Percentiles rank a stretch among this genome's conserved stretches.
Conservation (phyloP, 2,329 filamentous ascomycete genomes). For the Cladobotryum protrusum region DNA sequence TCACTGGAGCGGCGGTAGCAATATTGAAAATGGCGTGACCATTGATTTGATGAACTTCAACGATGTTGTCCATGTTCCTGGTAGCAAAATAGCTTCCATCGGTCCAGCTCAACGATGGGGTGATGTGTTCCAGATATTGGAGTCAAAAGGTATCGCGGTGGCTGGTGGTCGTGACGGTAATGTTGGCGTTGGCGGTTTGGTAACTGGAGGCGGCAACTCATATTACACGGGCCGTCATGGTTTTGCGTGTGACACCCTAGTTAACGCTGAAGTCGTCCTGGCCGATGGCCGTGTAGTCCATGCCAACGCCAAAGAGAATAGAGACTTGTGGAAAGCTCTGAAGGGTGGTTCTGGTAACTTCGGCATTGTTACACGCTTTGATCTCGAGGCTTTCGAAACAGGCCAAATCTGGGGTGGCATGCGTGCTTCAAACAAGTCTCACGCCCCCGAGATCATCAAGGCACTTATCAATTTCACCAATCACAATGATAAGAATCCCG, state of each 20-base stretch:
- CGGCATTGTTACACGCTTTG: constrained; percentile 25
- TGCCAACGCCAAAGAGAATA: constrained; percentile 28
- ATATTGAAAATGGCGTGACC: constrained; percentile 16
- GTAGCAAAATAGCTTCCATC: constrained; percentile 32
- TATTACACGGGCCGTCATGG: constrained; percentile 31
- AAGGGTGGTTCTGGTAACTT: constrained; percentile 40
- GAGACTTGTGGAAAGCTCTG: constrained; percentile 40
- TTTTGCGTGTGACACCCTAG: constrained; percentile 41
- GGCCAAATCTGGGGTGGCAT: constrained; percentile 18
- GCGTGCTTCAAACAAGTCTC: constrained; percentile 11
- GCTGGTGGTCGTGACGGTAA: constrained; percentile 36
- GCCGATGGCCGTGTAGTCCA: constrained; percentile 38
- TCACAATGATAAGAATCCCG: constrained; percentile 15
- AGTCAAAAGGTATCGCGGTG: constrained; percentile 31
- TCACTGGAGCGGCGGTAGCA: constrained; percentile 7
- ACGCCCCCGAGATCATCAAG: constrained; percentile 9
- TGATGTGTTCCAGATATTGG: constrained; percentile 18
- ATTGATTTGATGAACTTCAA: constrained; percentile 17
- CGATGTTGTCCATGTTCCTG: constrained; percentile 11
- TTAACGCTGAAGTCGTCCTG: constrained; percentile 42
- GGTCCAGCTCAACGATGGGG: constrained; percentile 40
- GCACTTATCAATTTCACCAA: constrained; percentile 13
- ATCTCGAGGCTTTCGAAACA: constrained; percentile 15
- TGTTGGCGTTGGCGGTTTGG: constrained; percentile 25
- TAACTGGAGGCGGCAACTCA: constrained; percentile 23